Evolutionary conservation across 208 protist genomes (phyloP), one percentile per base, ranked within the genome.

Genomic region (Acanthamoeba sp.): DNA sequence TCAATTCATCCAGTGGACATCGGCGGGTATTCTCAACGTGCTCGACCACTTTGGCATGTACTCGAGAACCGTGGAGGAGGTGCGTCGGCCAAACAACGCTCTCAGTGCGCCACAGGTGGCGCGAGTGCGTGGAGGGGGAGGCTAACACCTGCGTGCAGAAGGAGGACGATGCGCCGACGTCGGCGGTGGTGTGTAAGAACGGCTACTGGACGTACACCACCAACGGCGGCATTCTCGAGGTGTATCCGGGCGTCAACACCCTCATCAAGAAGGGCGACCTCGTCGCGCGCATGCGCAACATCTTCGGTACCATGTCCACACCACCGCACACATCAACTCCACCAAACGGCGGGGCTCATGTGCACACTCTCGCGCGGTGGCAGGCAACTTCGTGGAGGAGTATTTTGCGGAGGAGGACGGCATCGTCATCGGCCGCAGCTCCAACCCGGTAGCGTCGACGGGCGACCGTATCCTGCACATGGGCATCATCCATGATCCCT

Each of bases 381-480:
- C 45, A 89, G 95, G 95, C 48, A 94, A 95, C 38, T 34, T 92
- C 29, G 76, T 95, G 34, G 69, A 84, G 45, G 59, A 57, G 34
- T 95, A 95, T 88, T 59, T 71, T 32, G 85, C 95, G 52, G 71
- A 76, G 29, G 40, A 78, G 34, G 95, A 95, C 82, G 95, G 95
- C 42, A 95, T 96, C 55, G 88, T 96, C 24, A 84, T 96, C 71
- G 95, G 95, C 48, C 78, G 76, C n/a, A 91, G 52, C 36, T 73
- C 94, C 52, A 95, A 96, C 90, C 95, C 95, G 32, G 94, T 95
- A 20, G 91, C 69, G 18, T 48, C 27, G 20, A 50, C 94, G 3
- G 95, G 95, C 59, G 93, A 94, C 55, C 94, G 95, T 59, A 94
- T 96, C 59, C 57, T 96, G 22, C 95, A 95, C 59, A 2, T 96